Conservation (phyloP, 2,329 filamentous ascomycete genomes). For the Pseudogymnoascus sp. region DNA sequence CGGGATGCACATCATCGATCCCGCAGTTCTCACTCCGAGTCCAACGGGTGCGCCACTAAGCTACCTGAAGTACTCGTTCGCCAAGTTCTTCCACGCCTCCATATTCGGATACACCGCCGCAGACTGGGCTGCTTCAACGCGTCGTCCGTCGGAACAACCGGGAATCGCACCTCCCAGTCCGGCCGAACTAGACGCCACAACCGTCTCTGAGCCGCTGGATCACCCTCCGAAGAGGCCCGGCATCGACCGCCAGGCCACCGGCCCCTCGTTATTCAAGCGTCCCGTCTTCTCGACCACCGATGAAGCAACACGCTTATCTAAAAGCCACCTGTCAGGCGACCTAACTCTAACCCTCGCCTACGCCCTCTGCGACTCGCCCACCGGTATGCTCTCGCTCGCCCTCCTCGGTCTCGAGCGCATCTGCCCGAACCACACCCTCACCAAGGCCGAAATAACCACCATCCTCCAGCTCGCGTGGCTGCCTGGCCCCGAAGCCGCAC, state of each 20-base stretch:
- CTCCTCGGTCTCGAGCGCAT: constrained; percentile 39
- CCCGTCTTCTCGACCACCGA: constrained; percentile 15
- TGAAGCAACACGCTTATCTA: constrained; percentile 4
- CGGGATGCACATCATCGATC: constrained; percentile 53
- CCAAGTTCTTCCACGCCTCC: constrained; percentile 38
- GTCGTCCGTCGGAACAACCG: neutral
- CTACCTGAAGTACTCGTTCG: constrained; percentile 50
- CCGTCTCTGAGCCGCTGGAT: neutral
- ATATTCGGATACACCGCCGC: constrained; percentile 49
- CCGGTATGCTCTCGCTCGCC: constrained; percentile 48
- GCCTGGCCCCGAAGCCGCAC: constrained; percentile 53
- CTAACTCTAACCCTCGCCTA: constrained; percentile 45
- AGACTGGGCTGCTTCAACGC: constrained; percentile 20
- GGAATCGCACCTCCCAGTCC: neutral
- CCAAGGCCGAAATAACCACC: constrained; percentile 48
- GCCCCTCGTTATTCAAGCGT: constrained; percentile 14
- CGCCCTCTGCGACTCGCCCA: constrained; percentile 54
- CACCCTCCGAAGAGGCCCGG: neutral
- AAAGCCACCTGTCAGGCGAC: constrained; percentile 34
- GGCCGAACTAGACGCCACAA: neutral
- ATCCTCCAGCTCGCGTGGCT: constrained; percentile 57
- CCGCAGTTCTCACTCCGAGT: constrained; percentile 43
- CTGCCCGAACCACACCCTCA: constrained; percentile 35
- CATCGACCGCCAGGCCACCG: neutral
- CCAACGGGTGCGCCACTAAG: constrained; percentile 35